Evolutionary conservation across 1,284 basidiomycete species (phyloP), one percentile per base, ranked within the genome.

Genomic region (Neolentinus lepideus): DNA sequence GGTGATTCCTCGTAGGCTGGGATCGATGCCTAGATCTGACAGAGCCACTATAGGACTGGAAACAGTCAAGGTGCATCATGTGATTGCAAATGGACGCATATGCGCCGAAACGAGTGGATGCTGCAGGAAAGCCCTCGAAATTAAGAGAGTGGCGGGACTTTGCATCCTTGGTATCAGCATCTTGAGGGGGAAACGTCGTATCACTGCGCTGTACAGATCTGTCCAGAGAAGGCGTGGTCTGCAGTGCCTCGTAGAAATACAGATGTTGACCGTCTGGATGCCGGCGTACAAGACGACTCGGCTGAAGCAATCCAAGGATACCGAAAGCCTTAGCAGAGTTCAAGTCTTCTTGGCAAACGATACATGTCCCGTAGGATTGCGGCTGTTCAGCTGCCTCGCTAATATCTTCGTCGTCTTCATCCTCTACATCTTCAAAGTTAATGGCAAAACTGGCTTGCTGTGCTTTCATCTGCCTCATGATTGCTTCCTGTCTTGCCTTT

Each of bases 1-100:
- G 96, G 64, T 98, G 96, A 63, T 96, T 95, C 31, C 97, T 79
- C 6, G 94, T 93, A 2, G 92, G 85, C 65, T 99, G 96, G 0
- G 87, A 79, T 3, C 90, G 83, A 68, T 99, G 97, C 16, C 96
- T 85, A 60, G 90, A 87, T 56, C 93, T 84, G 54, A 97, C 90
- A 16, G 93, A 94, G 2, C 83, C 72, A 62, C 84, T 94, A 69
- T 99, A 99, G 1, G 88, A 87, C 56, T 90, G 86, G 74, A 99
- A 98, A 71, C 97, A 99, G 43, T 88, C 83, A 58, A 96, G 74
- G 71, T 99, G 97, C 95, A 99, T 99, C 78, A 95, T 86, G 68
- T 99, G 97, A 35, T 90, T 94, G 70, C 96, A 99, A 25, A 94
- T 88, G 2, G 94, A 95, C 2, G 88, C 78, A 65, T 95, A 82